Percentiles rank a stretch among this genome's conserved stretches.
Evolutionary conservation across 768 basidiomycete genomes (phyloP).

Genomic region (Kwoniella dendrophila): DNA sequence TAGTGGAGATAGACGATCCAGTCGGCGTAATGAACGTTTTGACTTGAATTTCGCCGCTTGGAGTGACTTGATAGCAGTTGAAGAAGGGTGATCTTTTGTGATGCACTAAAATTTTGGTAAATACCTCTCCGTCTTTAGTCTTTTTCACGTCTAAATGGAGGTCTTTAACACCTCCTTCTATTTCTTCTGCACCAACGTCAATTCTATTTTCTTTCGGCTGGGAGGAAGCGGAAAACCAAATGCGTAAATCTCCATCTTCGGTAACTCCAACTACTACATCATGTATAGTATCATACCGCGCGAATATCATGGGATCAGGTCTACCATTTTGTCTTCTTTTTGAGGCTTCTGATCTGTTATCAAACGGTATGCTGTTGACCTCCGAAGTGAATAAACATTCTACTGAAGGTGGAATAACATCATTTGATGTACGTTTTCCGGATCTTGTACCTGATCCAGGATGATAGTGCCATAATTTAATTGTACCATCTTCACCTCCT

Average conservation of each 20-base stretch:
- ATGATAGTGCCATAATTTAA: constrained; percentile 47
- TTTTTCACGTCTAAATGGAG: constrained; percentile 28
- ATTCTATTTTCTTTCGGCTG: constrained; percentile 25
- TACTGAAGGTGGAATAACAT: constrained; percentile 19
- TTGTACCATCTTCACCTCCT: constrained; percentile 44
- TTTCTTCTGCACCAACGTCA: constrained; percentile 35
- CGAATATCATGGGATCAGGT: constrained; percentile 39
- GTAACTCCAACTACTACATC: constrained; percentile 45
- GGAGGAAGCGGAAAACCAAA: constrained; percentile 28
- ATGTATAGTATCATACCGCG: constrained; percentile 30
- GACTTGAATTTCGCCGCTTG: background rate
- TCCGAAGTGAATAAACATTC: constrained; percentile 36
- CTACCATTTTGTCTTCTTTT: constrained; percentile 26
- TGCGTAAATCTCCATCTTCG: constrained; percentile 43
- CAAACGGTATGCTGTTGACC: constrained; percentile 9
- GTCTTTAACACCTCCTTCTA: constrained; percentile 24
- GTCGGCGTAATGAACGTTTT: constrained; percentile 10
- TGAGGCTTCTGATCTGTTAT: constrained; percentile 36
- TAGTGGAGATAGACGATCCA: constrained; percentile 15
- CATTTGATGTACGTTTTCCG: constrained; percentile 23
- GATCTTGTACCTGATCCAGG: constrained; percentile 9
- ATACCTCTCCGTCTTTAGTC: background rate
- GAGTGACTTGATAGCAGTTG: constrained; percentile 22
- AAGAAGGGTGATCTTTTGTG: constrained; percentile 26
- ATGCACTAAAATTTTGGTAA: constrained; percentile 19